Evolutionary conservation across 371 early-diverging fungal genomes (phyloP).

Genomic region (Choanephora cucurbitarum): DNA sequence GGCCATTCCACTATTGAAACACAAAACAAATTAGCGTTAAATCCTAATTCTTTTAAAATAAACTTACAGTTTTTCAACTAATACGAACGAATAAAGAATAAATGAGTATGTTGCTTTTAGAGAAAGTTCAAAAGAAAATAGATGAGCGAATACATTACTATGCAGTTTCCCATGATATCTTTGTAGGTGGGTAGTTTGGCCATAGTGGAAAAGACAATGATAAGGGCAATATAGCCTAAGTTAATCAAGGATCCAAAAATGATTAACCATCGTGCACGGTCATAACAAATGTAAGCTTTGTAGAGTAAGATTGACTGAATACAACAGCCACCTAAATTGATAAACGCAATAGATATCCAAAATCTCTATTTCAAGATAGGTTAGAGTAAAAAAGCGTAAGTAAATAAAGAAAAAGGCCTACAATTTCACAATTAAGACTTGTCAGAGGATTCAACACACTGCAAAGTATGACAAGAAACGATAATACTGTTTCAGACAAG

Average conservation of each 20-base stretch:
- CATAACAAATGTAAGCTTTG: constrained; percentile 50
- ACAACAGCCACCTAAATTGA: constrained; percentile 44
- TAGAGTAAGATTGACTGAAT: constrained; percentile 48
- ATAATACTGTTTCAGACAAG: constrained; percentile 28
- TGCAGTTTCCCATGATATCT: constrained; percentile 42
- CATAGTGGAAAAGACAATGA: constrained; percentile 31
- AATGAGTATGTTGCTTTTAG: background rate
- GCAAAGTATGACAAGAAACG: constrained; percentile 33
- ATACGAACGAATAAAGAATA: background rate
- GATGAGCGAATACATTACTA: constrained; percentile 35
- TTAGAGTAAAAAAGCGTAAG: background rate
- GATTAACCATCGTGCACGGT: constrained; percentile 33
- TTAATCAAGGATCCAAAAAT: constrained; percentile 41
- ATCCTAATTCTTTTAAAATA: no score
- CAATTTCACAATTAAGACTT: constrained; percentile 30
- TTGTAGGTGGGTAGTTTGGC: constrained; percentile 35
- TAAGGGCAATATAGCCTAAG: constrained; percentile 43
- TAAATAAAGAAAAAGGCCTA: constrained; percentile 5
- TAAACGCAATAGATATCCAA: constrained; percentile 47
- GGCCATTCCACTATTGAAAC: constrained; percentile 45
- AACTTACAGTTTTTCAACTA: constrained; percentile 41
- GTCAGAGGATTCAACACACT: constrained; percentile 41
- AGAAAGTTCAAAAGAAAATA: no score
- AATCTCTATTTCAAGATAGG: constrained; percentile 39
- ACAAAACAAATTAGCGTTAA: background rate